Percentiles rank a stretch among this genome's conserved stretches.
These are phyloP conservation scores for Polytrichum commune DNA, from an alignment of 225 moss, liverwort and hornwort species.

Conservation along the genomic window DNA sequence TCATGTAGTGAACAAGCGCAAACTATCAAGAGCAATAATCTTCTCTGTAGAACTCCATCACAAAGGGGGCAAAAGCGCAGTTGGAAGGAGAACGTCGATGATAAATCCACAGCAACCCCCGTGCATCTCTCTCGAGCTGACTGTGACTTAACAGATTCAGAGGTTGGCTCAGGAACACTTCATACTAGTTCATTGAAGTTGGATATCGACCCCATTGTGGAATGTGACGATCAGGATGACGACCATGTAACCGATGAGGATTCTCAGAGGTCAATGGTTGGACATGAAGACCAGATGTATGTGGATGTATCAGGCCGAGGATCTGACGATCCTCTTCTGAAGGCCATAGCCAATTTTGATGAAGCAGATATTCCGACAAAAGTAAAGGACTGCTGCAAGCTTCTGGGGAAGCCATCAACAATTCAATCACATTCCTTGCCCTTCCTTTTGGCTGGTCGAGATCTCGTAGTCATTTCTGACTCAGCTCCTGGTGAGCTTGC, in stretches of 20 bases:
- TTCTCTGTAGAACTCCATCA: slow-evolving; percentile 3
- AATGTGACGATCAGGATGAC: background rate
- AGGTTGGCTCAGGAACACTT: slow-evolving; percentile 1
- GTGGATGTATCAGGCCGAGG: slow-evolving; percentile 19
- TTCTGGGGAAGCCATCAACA: slow-evolving; percentile 23
- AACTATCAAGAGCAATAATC: too few species aligned
- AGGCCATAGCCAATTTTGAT: slow-evolving; percentile 19
- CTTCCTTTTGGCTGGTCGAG: slow-evolving; percentile 24
- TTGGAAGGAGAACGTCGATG: slow-evolving; percentile 10
- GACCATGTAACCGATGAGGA: slow-evolving; percentile 5
- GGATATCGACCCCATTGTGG: background rate
- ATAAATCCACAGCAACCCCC: background rate
- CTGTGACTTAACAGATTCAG: slow-evolving; percentile 3
- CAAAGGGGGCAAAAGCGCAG: slow-evolving; percentile 22
- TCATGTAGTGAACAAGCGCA: too few species aligned
- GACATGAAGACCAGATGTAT: slow-evolving; percentile 11
- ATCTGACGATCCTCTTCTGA: slow-evolving; percentile 5
- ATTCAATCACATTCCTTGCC: slow-evolving; percentile 29
- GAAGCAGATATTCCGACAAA: slow-evolving; percentile 23
- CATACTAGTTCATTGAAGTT: background rate
- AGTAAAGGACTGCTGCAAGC: slow-evolving; percentile 24
- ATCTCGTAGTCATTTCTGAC: slow-evolving; percentile 21
- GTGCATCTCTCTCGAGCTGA: slow-evolving; percentile 1
- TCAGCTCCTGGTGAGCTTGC: slow-evolving; percentile 22
- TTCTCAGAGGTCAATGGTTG: background rate